Evolutionary conservation across 176 grass and related monocot species (phyloP).

Genomic region (Carex myosuroides): DNA sequence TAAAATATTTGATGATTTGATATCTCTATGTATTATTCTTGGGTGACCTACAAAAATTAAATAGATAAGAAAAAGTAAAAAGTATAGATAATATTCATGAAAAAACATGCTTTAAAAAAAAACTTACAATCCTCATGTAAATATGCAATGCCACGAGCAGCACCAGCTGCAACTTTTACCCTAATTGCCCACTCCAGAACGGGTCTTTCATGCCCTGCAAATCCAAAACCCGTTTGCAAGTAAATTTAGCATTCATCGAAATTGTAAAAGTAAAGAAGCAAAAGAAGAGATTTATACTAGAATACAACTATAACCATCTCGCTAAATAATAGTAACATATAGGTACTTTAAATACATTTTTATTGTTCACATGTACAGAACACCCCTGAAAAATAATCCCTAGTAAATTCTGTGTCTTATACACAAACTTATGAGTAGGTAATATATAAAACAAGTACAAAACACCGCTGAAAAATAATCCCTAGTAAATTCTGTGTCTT

Average conservation of each 20-base stretch:
- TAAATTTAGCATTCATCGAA: background rate
- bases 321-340: background rate
- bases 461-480: too few relatives aligned
- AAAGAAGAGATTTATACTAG: background rate
- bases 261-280: background rate
- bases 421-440: too few relatives aligned
- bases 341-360: background rate
- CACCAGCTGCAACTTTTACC: constrained; percentile 70
- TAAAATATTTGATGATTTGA: constrained; percentile 98
- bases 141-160: constrained; percentile 86
- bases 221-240: background rate
- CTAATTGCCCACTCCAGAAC: constrained; percentile 68
- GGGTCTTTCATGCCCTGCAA: constrained; percentile 38
- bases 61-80: background rate
- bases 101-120: constrained; percentile 1
- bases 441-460: too few relatives aligned
- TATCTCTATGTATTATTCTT: constrained; percentile 92
- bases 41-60: constrained; percentile 53
- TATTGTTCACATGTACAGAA: background rate
- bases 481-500: too few relatives aligned
- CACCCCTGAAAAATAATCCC: background rate
- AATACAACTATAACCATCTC: background rate
- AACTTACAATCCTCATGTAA: constrained; percentile 92
- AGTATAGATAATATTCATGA: background rate
- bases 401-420: background rate